Evolutionary conservation across 345 rosid species (phyloP).

Genomic region (Eucalyptus marginata): DNA sequence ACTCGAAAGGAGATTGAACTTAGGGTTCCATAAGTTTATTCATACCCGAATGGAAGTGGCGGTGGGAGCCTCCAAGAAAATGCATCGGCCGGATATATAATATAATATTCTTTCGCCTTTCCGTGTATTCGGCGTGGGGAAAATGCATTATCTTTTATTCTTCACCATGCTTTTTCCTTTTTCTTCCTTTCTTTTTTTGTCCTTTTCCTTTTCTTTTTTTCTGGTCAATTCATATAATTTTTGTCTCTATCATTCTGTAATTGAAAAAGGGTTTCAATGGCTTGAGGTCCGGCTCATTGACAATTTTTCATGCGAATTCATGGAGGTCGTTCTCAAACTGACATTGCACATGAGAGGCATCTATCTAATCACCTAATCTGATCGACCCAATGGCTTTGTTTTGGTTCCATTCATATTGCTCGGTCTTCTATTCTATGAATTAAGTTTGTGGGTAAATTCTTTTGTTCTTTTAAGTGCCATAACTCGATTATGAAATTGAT

Average conservation of each 20-base stretch:
- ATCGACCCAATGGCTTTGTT: background rate
- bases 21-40: background rate
- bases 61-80: background rate
- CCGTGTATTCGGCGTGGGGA: background rate
- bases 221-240: background rate
- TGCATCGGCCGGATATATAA: background rate
- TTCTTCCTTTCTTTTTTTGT: background rate
- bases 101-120: background rate
- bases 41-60: background rate
- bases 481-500: background rate
- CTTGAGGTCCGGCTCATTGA: background rate
- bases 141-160: background rate
- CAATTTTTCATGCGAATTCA: background rate
- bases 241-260: background rate
- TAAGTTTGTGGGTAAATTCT: background rate
- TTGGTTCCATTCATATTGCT: background rate
- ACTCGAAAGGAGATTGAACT: background rate
- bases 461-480: background rate
- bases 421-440: background rate
- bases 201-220: background rate
- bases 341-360: background rate
- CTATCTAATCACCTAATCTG: background rate
- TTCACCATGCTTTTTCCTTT: background rate
- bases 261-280: background rate
- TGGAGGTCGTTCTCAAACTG: background rate